phyloP scores from a whole-genome alignment of 208 protist genomes.

The Crithidia acanthocephali region DNA sequence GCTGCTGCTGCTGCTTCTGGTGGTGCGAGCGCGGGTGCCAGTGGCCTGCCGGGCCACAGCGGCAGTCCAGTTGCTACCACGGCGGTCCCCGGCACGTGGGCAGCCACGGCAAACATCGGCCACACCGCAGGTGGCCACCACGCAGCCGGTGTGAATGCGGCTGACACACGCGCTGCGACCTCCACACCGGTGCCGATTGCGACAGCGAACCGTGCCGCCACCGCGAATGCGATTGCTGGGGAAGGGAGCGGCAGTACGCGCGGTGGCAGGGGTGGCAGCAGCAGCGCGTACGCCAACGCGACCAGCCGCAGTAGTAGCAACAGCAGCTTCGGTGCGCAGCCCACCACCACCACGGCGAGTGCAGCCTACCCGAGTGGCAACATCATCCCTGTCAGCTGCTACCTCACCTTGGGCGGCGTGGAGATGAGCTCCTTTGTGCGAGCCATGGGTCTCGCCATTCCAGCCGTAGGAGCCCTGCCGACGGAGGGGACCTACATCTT shows the following conservation, averaged over 20 bases:
- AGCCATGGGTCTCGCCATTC: background rate
- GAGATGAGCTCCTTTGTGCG: background rate
- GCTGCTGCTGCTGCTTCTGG: background rate
- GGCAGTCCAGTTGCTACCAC: too few relatives aligned
- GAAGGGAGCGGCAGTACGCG: background rate
- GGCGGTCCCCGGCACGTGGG: background rate
- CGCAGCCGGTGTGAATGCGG: too few relatives aligned
- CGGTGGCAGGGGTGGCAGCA: background rate
- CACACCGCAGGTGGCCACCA: too few relatives aligned
- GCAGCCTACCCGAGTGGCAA: background rate
- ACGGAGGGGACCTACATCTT: conserved; percentile 5
- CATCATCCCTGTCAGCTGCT: background rate
- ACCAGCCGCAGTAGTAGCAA: background rate
- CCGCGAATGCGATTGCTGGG: background rate
- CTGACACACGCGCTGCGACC: too few relatives aligned
- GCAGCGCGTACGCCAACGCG: background rate
- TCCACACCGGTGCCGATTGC: background rate
- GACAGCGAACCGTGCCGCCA: background rate
- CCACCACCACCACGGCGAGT: too few relatives aligned
- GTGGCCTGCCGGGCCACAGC: background rate
- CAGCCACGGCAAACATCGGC: background rate
- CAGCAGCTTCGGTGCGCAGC: conserved; percentile 5
- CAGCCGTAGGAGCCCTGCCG: background rate
- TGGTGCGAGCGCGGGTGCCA: background rate
- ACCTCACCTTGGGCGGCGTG: background rate